Conservation (phyloP, 164 flowering plant species). For the Stephania japonica region DNA sequence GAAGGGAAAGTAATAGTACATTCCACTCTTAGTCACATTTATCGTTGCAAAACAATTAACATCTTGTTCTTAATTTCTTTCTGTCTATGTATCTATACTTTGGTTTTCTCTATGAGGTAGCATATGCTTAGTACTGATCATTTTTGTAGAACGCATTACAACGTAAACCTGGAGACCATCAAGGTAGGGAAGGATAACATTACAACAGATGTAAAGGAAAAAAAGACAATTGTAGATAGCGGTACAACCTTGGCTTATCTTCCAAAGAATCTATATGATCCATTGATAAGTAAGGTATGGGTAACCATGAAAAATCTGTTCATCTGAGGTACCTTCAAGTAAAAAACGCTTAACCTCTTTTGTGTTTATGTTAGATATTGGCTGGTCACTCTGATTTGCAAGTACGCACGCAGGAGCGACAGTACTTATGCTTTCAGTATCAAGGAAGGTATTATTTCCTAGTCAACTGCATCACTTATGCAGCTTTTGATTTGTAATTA, state of each 20-base stretch:
- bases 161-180: conserved; percentile 61
- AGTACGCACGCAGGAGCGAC: conserved; percentile 43
- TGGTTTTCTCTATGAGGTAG: conserved; percentile 10
- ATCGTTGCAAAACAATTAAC: background rate
- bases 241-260: conserved; percentile 93
- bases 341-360: conserved; percentile 1
- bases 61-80: conserved; percentile 1
- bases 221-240: conserved; percentile 77
- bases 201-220: conserved; percentile 55
- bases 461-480: background rate
- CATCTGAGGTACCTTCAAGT: conserved; percentile 5
- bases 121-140: conserved; percentile 22
- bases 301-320: background rate
- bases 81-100: background rate
- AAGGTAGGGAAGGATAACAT: conserved; percentile 66
- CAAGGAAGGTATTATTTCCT: conserved; percentile 42
- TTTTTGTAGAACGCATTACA: conserved; percentile 77
- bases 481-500: background rate
- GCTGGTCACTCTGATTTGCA: conserved; percentile 45
- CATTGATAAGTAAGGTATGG: conserved; percentile 41
- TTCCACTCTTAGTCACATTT: background rate
- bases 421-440: conserved; percentile 60
- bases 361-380: conserved; percentile 29
- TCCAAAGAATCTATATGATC: conserved; percentile 46
- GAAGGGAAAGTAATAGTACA: too few species aligned